Evolutionary conservation across 192 early-diverging fungal genomes (phyloP).

Genomic region (Gryganskiella cystojenkinii): DNA sequence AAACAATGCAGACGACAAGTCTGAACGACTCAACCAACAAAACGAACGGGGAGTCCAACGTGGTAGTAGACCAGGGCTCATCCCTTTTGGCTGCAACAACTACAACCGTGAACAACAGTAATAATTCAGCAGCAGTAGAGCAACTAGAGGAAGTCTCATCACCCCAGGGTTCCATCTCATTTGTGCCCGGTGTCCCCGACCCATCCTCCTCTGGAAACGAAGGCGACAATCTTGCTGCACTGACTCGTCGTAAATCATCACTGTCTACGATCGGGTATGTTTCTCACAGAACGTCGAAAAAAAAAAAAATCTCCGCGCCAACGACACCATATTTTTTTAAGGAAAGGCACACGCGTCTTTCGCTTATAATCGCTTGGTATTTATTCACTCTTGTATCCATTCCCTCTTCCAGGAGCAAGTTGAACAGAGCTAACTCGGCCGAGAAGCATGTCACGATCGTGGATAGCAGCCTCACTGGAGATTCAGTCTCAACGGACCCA

Average conservation of each 20-base stretch:
- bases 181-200: too few species aligned
- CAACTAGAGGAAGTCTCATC: too few species aligned
- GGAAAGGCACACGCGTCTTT: not conserved
- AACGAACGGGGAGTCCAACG: too few species aligned
- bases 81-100: too few species aligned
- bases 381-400: not conserved
- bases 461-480: not conserved
- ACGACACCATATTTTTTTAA: not conserved
- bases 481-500: not conserved
- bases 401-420: constrained; percentile 12
- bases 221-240: not conserved
- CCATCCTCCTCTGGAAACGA: not conserved
- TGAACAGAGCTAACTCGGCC: constrained; percentile 11
- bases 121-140: too few species aligned
- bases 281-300: not conserved
- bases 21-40: too few species aligned
- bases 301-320: too few species aligned
- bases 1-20: too few species aligned
- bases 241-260: constrained; percentile 27
- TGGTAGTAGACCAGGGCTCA: too few species aligned
- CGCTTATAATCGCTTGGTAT: not conserved
- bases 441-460: constrained; percentile 52
- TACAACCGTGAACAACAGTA: too few species aligned
- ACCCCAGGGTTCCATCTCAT: too few species aligned
- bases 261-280: constrained; percentile 17